Evolutionary conservation across 345 rosid genomes (phyloP).

Genomic region (Murraya koenigii): DNA sequence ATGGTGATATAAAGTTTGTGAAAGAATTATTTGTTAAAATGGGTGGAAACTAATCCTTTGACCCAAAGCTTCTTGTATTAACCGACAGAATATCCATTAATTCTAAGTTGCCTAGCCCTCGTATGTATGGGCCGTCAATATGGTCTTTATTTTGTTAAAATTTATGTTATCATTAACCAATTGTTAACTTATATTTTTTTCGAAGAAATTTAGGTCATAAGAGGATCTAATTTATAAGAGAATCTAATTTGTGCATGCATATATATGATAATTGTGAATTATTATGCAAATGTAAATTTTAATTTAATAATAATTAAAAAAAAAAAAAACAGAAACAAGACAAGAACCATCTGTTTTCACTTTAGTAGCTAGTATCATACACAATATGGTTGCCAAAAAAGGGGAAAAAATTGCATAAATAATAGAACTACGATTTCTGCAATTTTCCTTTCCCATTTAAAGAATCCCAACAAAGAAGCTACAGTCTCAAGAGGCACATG

Average conservation of each 20-base stretch:
- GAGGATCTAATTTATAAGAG: no score
- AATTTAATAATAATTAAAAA: not conserved
- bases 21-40: not conserved
- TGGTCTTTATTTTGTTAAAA: no score
- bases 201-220: no score
- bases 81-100: not conserved
- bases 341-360: not conserved
- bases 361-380: not conserved
- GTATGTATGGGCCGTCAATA: no score
- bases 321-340: not conserved
- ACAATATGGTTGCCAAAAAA: not conserved
- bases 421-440: no score
- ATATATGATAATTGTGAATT: no score
- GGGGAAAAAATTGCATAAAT: not conserved
- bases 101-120: not conserved
- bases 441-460: not conserved
- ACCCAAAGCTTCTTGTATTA: not conserved
- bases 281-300: no score
- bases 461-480: not conserved
- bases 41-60: not conserved
- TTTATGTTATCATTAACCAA: no score
- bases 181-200: no score
- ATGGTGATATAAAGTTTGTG: no score
- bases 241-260: no score
- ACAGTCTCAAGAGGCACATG: slow-evolving; percentile 45